These are phyloP conservation scores for Sporothrix schenckii DNA, from an alignment of 2,329 filamentous ascomycete genomes.

Conservation along the genomic window DNA sequence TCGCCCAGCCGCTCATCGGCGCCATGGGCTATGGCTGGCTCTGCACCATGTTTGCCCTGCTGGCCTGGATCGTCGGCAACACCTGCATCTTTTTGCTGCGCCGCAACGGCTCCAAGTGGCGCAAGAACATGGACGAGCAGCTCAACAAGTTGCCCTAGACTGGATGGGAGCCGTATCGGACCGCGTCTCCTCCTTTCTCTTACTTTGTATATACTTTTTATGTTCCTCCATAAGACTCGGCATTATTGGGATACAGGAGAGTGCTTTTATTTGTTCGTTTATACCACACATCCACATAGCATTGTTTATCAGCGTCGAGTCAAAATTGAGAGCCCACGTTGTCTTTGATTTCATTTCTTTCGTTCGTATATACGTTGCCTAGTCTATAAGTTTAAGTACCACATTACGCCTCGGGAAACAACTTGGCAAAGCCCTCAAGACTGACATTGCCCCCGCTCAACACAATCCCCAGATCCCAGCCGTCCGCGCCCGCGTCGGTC, in stretches of 20 bases:
- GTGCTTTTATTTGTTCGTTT: not conserved
- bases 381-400: not conserved
- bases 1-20: slow-evolving; percentile 70
- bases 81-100: slow-evolving; percentile 63
- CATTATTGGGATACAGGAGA: not conserved
- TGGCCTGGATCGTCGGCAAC: slow-evolving; percentile 61
- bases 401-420: slow-evolving; percentile 47
- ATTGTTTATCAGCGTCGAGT: not conserved
- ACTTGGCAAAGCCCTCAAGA: slow-evolving; percentile 55
- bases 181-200: not conserved
- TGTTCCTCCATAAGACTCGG: slow-evolving; percentile 6
- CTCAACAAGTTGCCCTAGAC: slow-evolving; percentile 31
- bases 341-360: not conserved
- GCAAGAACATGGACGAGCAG: slow-evolving; percentile 61
- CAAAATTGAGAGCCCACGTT: not conserved
- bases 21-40: slow-evolving; percentile 77
- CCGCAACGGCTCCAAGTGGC: slow-evolving; percentile 65
- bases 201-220: not conserved
- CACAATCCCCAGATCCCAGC: slow-evolving; percentile 70
- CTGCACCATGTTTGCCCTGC: slow-evolving; percentile 61
- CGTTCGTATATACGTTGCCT: not conserved
- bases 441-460: slow-evolving; percentile 64
- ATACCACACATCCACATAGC: not conserved
- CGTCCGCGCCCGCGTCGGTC: slow-evolving; percentile 67
- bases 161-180: not conserved